These are phyloP conservation scores for Solanum ossicruentum DNA, from an alignment of 257 asterid genomes.

Conservation along the genomic window DNA sequence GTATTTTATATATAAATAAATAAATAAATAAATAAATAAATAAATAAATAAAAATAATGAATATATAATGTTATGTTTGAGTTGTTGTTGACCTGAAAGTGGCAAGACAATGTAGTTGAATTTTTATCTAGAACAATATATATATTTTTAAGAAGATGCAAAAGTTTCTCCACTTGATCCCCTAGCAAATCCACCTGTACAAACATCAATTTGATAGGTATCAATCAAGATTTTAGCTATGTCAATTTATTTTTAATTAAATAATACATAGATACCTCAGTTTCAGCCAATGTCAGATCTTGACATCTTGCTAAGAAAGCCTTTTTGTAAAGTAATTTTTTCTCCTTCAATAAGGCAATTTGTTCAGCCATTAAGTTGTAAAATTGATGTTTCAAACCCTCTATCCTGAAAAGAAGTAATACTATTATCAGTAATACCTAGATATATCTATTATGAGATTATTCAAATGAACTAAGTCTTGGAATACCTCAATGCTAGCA, in stretches of 20 bases:
- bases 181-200: slow-evolving; percentile 74
- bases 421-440: neutral
- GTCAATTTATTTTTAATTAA: neutral
- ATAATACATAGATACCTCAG: slow-evolving; percentile 33
- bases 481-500: slow-evolving; percentile 42
- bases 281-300: slow-evolving; percentile 55
- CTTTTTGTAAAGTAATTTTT: slow-evolving; percentile 41
- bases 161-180: slow-evolving; percentile 58
- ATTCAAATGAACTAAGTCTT: neutral
- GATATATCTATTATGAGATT: neutral
- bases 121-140: slow-evolving; percentile 28
- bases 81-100: slow-evolving; percentile 28
- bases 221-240: neutral
- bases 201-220: neutral
- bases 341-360: slow-evolving; percentile 16
- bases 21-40: neutral
- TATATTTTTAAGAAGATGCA: slow-evolving; percentile 39
- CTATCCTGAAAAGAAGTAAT: slow-evolving; percentile 29
- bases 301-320: slow-evolving; percentile 62
- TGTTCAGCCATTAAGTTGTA: slow-evolving; percentile 16
- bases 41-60: neutral
- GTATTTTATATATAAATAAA: neutral
- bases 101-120: slow-evolving; percentile 26
- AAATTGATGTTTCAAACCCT: slow-evolving; percentile 26
- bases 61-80: neutral